Percentiles rank a stretch among this genome's conserved stretches.
Conservation (phyloP, 169 alveolate genomes). For the Cryptosporidium andersoni region DNA sequence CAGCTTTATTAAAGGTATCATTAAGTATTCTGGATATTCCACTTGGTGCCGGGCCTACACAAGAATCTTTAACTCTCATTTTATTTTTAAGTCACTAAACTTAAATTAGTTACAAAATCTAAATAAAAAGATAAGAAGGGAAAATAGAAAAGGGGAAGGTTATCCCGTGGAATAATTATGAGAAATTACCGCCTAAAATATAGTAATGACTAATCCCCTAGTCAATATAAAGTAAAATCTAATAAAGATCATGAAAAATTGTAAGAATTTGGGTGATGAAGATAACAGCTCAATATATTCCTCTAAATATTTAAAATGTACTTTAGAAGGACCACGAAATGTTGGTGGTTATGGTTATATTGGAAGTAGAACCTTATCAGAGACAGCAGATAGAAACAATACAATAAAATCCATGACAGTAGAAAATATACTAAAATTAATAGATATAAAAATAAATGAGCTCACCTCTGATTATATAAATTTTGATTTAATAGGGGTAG, state of each 20-base stretch:
- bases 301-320: constrained; percentile 39
- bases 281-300: neutral
- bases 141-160: neutral
- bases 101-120: neutral
- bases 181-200: no score
- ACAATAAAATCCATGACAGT: constrained; percentile 18
- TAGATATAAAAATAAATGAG: constrained; percentile 62
- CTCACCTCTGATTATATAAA: constrained; percentile 44
- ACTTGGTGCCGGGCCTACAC: constrained; percentile 68
- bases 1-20: constrained; percentile 42
- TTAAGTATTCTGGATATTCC: constrained; percentile 44
- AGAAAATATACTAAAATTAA: constrained; percentile 53
- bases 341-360: constrained; percentile 67
- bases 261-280: neutral
- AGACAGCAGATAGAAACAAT: constrained; percentile 9
- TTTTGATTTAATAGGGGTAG: constrained; percentile 86
- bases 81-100: neutral
- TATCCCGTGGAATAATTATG: no score
- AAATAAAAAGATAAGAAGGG: neutral
- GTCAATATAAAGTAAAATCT: no score
- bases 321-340: constrained; percentile 60
- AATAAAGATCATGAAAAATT: no score
- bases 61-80: constrained; percentile 8
- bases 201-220: no score
- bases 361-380: constrained; percentile 23